These are phyloP conservation scores for Lactifluus subvellereus DNA, from an alignment of 768 basidiomycete genomes.

Conservation along the genomic window DNA sequence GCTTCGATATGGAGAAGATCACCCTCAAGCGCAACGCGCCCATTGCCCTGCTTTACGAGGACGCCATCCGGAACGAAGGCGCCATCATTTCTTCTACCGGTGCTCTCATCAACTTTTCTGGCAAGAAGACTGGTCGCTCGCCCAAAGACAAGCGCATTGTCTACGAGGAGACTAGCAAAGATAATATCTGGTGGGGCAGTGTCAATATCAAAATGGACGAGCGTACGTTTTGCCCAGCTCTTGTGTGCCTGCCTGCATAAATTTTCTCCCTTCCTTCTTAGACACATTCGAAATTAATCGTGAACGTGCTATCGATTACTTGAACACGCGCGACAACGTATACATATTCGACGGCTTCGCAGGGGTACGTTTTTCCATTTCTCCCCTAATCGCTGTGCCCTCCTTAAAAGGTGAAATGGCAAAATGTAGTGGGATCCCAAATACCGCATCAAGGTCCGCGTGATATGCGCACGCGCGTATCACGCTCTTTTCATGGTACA, in stretches of 20 bases:
- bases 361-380: conserved; percentile 48
- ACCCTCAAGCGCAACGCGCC: conserved; percentile 93
- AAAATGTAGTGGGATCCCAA: conserved; percentile 84
- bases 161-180: conserved; percentile 92
- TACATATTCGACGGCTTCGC: conserved; percentile 97
- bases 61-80: conserved; percentile 97
- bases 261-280: conserved; percentile 27
- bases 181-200: conserved; percentile 99
- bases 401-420: background rate
- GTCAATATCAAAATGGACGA: conserved; percentile 99
- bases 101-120: conserved; percentile 98
- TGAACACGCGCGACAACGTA: conserved; percentile 97
- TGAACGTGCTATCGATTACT: conserved; percentile 97
- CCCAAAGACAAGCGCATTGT: conserved; percentile 99
- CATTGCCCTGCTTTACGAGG: conserved; percentile 89
- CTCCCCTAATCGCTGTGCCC: background rate
- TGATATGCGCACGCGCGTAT: conserved; percentile 97
- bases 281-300: conserved; percentile 99
- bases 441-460: conserved; percentile 99
- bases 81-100: conserved; percentile 96
- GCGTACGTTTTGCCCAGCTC: conserved; percentile 45
- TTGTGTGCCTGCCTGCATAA: background rate
- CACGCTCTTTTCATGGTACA: conserved; percentile 97
- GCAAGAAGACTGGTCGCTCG: conserved; percentile 96
- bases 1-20: conserved; percentile 98